Evolutionary conservation across 441 rosid genomes (phyloP), one percentile per base, ranked within the genome.

Genomic region (Adansonia rubrostipa): DNA sequence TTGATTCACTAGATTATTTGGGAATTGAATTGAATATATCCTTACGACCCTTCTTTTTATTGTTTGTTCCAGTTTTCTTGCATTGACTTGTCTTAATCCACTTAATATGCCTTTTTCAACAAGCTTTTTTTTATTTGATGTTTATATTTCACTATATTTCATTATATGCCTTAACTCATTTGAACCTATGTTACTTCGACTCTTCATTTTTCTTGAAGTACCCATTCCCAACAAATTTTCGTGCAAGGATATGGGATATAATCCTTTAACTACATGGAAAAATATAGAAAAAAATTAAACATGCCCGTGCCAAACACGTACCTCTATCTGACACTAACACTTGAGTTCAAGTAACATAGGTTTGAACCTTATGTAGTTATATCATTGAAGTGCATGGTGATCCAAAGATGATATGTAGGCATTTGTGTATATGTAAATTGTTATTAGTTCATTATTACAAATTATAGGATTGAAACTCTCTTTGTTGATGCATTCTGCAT

Each of bases 1-100:
- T 53, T 50, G 47, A 33, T 65, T 79, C 17, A 14, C 68, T 68
- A 11, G 13, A 17, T 77, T 78, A 13, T 20, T 61, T 54, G 14
- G 75, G n/a, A 17, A 7, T 9, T 60, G 66, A 69, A 45, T 75
- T 33, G 45, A 45, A 57, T 73, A 24, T 40, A 28, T 22, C 19
- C 54, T 62, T 9, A 5, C 3, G 6, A 8, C 66, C 73, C 56
- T 24, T 47, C 20, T 53, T 65, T 62, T 62, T 22, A 51, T 51
- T 48, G 15, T n/a, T 11, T 69, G 44, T 56, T 68, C 36, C 9
- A 28, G 45, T 60, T 42, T 60, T 17, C 14, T 33, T 9, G 58
- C 19, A 72, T 24, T 50, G 28, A 40, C 22, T 61, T 64, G 47
- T 5, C 0, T 53, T 28, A 10, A 17, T 54, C 40, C 7, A 0